Conservation (phyloP, 768 basidiomycete genomes). For the Mycena galericulata region DNA sequence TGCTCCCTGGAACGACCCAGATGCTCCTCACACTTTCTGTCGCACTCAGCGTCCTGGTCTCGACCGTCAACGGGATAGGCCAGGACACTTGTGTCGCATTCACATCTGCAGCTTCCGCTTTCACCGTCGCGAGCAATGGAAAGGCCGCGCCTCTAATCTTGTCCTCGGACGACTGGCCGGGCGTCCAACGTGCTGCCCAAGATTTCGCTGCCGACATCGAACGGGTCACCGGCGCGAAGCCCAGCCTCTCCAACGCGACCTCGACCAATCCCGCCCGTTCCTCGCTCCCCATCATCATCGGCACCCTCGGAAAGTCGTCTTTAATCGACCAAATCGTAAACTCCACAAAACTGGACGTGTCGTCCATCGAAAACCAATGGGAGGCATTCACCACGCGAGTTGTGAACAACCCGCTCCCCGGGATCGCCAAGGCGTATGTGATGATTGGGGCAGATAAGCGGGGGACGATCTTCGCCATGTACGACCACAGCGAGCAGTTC, state of each 20-base stretch:
- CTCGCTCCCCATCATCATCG: conserved; percentile 67
- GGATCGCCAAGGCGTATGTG: conserved; percentile 71
- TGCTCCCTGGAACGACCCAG: background rate
- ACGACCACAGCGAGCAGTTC: conserved; percentile 78
- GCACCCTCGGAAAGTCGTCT: conserved; percentile 70
- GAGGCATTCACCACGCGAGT: conserved; percentile 68
- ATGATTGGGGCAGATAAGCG: conserved; percentile 78
- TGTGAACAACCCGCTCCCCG: conserved; percentile 67
- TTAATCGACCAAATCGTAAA: conserved; percentile 66
- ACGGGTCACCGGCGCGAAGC: conserved; percentile 66
- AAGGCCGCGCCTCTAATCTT: conserved; percentile 62
- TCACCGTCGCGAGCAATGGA: conserved; percentile 59
- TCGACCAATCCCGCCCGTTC: conserved; percentile 47
- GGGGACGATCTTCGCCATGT: conserved; percentile 74
- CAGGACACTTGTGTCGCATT: conserved; percentile 63
- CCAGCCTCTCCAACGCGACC: conserved; percentile 64
- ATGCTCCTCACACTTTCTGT: conserved; percentile 8
- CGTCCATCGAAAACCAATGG: conserved; percentile 72
- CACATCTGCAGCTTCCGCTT: conserved; percentile 48
- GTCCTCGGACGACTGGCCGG: conserved; percentile 70
- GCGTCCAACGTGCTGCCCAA: conserved; percentile 69
- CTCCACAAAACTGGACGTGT: conserved; percentile 64
- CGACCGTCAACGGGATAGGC: conserved; percentile 55
- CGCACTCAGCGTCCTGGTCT: conserved; percentile 10
- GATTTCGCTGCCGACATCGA: conserved; percentile 74